These are phyloP conservation scores for Auriculariales sp. DNA, from an alignment of 768 basidiomycete species.

Conservation along the genomic window DNA sequence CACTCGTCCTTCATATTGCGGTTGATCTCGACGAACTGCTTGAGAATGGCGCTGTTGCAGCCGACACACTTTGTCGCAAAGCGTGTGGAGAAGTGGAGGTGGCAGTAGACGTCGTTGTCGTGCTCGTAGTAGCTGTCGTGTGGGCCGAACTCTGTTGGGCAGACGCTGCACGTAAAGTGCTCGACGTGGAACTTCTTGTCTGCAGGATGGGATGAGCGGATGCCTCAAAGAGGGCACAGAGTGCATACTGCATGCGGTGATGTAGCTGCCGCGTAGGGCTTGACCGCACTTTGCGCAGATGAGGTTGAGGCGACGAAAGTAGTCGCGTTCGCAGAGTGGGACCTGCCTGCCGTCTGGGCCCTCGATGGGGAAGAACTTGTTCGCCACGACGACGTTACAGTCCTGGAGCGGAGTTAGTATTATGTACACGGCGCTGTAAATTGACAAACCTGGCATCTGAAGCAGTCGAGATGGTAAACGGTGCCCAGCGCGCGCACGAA, in stretches of 20 bases:
- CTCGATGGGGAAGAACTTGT: slow-evolving; percentile 98
- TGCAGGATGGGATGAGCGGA: slow-evolving; percentile 37
- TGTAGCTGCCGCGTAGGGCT: slow-evolving; percentile 92
- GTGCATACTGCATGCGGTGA: slow-evolving; percentile 90
- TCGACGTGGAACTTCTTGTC: slow-evolving; percentile 99
- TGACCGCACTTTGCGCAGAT: slow-evolving; percentile 93
- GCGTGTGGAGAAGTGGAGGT: slow-evolving; percentile 97
- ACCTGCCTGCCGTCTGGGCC: slow-evolving; percentile 76
- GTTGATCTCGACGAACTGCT: slow-evolving; percentile 99
- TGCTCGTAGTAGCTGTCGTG: slow-evolving; percentile 99
- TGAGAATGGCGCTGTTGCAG: slow-evolving; percentile 91
- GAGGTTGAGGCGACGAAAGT: slow-evolving; percentile 88
- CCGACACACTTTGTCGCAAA: slow-evolving; percentile 98
- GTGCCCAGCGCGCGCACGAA: slow-evolving; percentile 91
- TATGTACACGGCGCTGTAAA: background rate
- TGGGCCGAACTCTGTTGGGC: slow-evolving; percentile 89
- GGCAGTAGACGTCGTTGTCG: slow-evolving; percentile 93
- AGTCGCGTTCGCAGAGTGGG: slow-evolving; percentile 96
- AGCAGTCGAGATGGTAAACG: slow-evolving; percentile 94
- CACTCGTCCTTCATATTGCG: slow-evolving; percentile 96
- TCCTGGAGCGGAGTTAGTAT: slow-evolving; percentile 39
- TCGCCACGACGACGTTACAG: slow-evolving; percentile 89
- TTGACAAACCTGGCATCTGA: slow-evolving; percentile 76
- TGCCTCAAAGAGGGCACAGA: slow-evolving; percentile 32
- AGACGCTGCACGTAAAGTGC: slow-evolving; percentile 97